These are phyloP conservation scores for Colletotrichum graminicola DNA, from an alignment of 2,329 filamentous ascomycete genomes.

Conservation along the genomic window DNA sequence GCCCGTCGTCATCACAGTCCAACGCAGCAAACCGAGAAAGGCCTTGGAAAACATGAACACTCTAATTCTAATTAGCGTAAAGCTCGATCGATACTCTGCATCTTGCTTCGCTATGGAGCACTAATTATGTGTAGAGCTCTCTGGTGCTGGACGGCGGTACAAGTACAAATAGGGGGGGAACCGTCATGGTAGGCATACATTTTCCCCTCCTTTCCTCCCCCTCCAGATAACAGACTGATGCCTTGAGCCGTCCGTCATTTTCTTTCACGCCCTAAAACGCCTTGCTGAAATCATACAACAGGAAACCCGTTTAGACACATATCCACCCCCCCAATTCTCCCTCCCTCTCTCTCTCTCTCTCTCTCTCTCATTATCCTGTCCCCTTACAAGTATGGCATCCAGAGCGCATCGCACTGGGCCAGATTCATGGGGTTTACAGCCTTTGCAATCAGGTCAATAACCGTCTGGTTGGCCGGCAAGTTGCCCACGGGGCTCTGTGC, in stretches of 20 bases:
- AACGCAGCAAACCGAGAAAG: background rate
- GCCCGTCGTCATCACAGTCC: background rate
- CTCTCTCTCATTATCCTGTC: background rate
- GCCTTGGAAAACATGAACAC: background rate
- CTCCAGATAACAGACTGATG: constrained; percentile 4
- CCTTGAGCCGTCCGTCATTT: background rate
- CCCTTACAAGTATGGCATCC: constrained; percentile 92
- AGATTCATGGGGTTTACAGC: constrained; percentile 93
- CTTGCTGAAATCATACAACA: constrained; percentile 37
- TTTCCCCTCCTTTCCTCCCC: constrained; percentile 1
- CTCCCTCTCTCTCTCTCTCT: background rate
- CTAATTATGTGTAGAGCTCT: background rate
- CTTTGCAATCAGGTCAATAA: constrained; percentile 93
- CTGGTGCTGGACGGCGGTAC: constrained; percentile 20
- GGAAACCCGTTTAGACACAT: background rate
- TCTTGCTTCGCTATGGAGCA: background rate
- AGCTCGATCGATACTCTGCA: constrained; percentile 1
- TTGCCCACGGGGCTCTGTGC: constrained; percentile 83
- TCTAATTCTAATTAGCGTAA: constrained; percentile 32
- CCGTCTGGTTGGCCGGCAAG: constrained; percentile 94
- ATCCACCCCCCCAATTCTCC: background rate
- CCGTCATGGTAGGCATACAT: constrained; percentile 14
- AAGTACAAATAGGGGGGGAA: constrained; percentile 29
- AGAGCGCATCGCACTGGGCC: constrained; percentile 89
- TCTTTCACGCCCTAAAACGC: constrained; percentile 33